Evolutionary conservation across 495 filamentous ascomycete genomes (phyloP), one percentile per base, ranked within the genome.

Genomic region (Penicillium mononematosum): DNA sequence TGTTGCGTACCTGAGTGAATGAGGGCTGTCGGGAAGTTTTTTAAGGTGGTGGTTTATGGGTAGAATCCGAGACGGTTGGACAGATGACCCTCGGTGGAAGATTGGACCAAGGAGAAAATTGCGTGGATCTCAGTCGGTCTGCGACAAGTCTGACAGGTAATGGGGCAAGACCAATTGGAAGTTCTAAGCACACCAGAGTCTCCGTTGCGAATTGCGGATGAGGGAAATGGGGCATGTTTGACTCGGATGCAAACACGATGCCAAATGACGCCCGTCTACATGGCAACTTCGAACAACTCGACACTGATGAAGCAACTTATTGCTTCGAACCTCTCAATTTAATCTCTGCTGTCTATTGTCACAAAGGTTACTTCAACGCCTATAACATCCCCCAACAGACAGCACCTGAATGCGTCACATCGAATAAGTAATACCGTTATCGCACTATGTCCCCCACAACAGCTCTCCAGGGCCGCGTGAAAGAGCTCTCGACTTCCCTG

Each of bases 401-500:
- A 14, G 31, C 2, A 17, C 7, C 47, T 50, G 31, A 44, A 31
- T 44, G 53, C 17, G 24, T 43, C 20, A 25, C 45, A 49, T n/a
- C 34, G 12, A 41, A 34, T n/a, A 24, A 46, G 16, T 22, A 45
- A 49, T 45, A 39, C 48, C 45, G 24, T 34, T 22, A 58, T 45
- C 31, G 58, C 47, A 78, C 70, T 39, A 81, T 84, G 80, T 83
- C 86, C 34, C 62, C 69, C 16, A 76, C 81, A 51, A 76, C 87
- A 57, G 64, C 77, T 29, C 79, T 93, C 25, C 82, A 86, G 32
- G 77, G 82, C 51, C 86, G 89, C 46, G 79, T 94, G 32, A 77
- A 80, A 53, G 77, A 84, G 58, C 79, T 95, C 14, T 86, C 88
- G 46, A 83, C 88, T 48, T 77, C 85, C 17, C 82, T 90, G 34